These are phyloP conservation scores for Boletus reticulatus DNA, from an alignment of 768 basidiomycete genomes.

Conservation along the genomic window DNA sequence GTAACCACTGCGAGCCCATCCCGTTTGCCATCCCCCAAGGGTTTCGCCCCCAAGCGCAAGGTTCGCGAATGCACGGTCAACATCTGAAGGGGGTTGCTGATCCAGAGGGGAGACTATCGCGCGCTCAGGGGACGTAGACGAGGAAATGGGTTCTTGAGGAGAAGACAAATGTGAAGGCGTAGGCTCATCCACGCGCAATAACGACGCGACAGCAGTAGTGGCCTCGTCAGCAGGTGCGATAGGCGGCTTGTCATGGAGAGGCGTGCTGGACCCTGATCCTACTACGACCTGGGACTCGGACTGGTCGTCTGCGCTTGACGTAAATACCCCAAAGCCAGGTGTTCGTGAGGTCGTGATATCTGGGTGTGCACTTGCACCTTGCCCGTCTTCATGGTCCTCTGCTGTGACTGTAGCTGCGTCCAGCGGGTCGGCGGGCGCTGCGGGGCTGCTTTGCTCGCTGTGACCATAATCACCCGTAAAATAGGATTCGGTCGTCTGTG, in stretches of 20 bases:
- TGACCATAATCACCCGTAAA: constrained; percentile 36
- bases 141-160: constrained; percentile 11
- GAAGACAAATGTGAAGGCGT: constrained; percentile 5
- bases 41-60: constrained; percentile 48
- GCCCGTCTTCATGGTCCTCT: constrained; percentile 33
- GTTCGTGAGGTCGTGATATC: constrained; percentile 21
- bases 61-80: constrained; percentile 40
- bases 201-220: constrained; percentile 8
- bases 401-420: constrained; percentile 36
- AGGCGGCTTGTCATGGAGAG: constrained; percentile 29
- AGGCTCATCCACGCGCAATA: constrained; percentile 13
- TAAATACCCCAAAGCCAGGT: constrained; percentile 51
- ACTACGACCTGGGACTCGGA: constrained; percentile 11
- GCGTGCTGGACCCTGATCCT: constrained; percentile 12
- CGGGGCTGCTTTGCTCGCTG: constrained; percentile 18
- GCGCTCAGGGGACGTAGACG: constrained; percentile 24
- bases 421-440: constrained; percentile 37
- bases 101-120: constrained; percentile 31
- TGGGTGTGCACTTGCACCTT: constrained; percentile 8
- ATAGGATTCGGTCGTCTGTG: constrained; percentile 34
- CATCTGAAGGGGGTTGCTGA: constrained; percentile 16
- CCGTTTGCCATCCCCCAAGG: constrained; percentile 52
- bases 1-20: constrained; percentile 35
- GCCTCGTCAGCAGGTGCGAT: constrained; percentile 32
- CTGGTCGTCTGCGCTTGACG: constrained; percentile 22